These are phyloP conservation scores for Papiliotrema nemorosa DNA, from an alignment of 1,284 basidiomycete species.

Conservation along the genomic window DNA sequence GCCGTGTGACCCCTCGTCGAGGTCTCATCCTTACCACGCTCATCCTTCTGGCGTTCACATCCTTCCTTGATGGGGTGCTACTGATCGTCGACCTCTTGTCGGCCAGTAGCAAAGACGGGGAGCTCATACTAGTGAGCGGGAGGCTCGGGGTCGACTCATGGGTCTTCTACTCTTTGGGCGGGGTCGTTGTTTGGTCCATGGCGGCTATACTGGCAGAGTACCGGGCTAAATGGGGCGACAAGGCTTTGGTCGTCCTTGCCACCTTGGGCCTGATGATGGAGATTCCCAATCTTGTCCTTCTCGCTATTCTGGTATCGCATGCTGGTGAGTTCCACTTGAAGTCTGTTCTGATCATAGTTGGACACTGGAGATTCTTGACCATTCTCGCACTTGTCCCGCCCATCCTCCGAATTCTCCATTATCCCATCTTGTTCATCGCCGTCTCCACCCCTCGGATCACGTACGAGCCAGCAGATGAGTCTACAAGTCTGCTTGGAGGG, in stretches of 20 bases:
- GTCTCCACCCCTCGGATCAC: constrained; percentile 31
- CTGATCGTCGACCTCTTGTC: constrained; percentile 27
- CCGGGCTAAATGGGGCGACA: constrained; percentile 34
- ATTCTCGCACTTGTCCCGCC: constrained; percentile 37
- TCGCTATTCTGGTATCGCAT: constrained; percentile 28
- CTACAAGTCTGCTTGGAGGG: constrained; percentile 27
- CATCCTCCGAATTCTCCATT: constrained; percentile 29
- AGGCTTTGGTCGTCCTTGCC: constrained; percentile 25
- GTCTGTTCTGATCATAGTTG: constrained; percentile 8
- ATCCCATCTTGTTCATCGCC: constrained; percentile 31
- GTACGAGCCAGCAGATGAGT: constrained; percentile 36
- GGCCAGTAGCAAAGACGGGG: constrained; percentile 6
- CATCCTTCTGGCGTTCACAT: constrained; percentile 24
- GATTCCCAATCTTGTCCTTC: constrained; percentile 33
- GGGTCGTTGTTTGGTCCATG: constrained; percentile 29
- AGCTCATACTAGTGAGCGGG: not conserved
- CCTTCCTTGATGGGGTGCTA: constrained; percentile 24
- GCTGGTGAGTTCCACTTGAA: constrained; percentile 24
- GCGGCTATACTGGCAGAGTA: constrained; percentile 32
- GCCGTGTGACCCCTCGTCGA: constrained; percentile 37
- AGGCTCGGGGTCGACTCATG: constrained; percentile 14
- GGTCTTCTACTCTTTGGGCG: constrained; percentile 31
- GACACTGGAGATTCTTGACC: constrained; percentile 23
- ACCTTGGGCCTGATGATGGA: constrained; percentile 31
- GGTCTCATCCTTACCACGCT: constrained; percentile 32